A percentile compares a stretch with the other conserved stretches of the same genome.
Evolutionary conservation across 148 eudicot species (phyloP).

Genomic region (Heliamphora exappendiculata): DNA sequence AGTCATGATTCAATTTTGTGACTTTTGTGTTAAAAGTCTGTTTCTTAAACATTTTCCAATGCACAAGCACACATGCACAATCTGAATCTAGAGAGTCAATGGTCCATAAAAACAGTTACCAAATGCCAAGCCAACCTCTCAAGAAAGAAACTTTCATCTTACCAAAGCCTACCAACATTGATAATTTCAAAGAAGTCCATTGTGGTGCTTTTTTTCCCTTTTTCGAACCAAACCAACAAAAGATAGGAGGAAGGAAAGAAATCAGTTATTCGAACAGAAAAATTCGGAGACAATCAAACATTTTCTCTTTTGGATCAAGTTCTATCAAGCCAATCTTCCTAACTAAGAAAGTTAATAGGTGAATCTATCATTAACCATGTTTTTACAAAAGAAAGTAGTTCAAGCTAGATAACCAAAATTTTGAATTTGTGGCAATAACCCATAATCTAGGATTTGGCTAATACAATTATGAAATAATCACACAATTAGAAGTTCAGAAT

Average conservation of each 20-base stretch:
- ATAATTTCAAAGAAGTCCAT: constrained; percentile 4
- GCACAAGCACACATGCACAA: background rate
- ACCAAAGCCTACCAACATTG: background rate
- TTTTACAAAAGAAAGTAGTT: background rate
- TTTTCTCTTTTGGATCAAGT: background rate
- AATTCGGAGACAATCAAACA: background rate
- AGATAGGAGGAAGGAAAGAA: background rate
- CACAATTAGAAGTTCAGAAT: background rate
- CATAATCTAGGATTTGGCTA: background rate
- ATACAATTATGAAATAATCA: background rate
- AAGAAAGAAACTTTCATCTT: background rate
- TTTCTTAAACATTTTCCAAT: too few relatives aligned
- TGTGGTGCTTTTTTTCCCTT: background rate
- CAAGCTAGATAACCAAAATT: background rate
- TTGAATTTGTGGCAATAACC: background rate
- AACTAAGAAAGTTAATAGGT: background rate
- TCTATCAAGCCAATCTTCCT: too few relatives aligned
- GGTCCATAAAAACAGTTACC: background rate
- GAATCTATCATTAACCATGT: background rate
- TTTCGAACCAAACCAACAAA: background rate
- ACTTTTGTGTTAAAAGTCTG: too few relatives aligned
- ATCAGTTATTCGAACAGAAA: background rate
- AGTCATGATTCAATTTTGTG: too few relatives aligned
- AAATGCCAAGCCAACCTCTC: background rate
- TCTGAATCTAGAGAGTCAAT: background rate